phyloP scores from a whole-genome alignment of 2,329 filamentous ascomycete species.

The Phaeoacremonium minimum region DNA sequence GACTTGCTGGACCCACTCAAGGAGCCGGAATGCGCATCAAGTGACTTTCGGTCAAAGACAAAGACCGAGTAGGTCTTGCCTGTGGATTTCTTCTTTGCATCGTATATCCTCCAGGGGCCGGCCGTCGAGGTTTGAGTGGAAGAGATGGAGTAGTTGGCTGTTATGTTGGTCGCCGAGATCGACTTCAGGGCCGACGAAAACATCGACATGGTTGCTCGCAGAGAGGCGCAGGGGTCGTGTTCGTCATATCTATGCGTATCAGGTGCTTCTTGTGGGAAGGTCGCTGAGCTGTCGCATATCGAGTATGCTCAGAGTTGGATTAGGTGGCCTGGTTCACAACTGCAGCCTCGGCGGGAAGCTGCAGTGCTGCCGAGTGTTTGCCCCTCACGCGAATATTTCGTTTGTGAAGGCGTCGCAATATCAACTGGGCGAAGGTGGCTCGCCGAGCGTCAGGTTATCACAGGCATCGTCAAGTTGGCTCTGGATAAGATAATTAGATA shows the following conservation, averaged over 20 bases:
- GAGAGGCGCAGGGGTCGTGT: constrained; percentile 8
- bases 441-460: no score
- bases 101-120: constrained; percentile 96
- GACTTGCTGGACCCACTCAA: constrained; percentile 60
- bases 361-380: no score
- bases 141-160: constrained; percentile 82
- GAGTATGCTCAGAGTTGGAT: no score
- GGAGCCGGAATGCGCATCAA: constrained; percentile 65
- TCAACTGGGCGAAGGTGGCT: no score
- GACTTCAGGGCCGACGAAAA: constrained; percentile 93
- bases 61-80: constrained; percentile 88
- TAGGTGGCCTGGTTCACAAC: constrained; percentile 2
- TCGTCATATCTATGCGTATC: no score
- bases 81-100: constrained; percentile 94
- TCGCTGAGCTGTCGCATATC: no score
- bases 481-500: no score
- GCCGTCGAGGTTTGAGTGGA: constrained; percentile 71
- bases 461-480: no score
- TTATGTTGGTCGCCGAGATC: constrained; percentile 85
- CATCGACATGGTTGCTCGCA: constrained; percentile 51
- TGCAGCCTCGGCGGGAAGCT: no score
- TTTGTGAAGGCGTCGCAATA: no score
- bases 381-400: no score
- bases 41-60: constrained; percentile 83
- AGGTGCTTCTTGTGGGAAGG: no score